Conservation (phyloP, 78 protist genomes). For the Acrasis kona region DNA sequence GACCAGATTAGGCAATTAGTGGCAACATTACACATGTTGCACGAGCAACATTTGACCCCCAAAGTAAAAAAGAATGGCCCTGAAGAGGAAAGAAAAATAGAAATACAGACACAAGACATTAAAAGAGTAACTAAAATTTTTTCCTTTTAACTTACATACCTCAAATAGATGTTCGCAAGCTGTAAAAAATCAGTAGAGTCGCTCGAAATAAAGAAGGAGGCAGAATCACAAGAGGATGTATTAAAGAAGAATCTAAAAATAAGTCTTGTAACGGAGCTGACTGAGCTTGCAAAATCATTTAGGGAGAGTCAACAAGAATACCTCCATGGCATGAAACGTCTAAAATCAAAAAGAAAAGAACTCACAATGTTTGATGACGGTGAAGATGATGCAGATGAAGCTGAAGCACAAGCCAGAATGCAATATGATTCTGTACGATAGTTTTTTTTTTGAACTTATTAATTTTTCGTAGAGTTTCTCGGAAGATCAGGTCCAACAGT, state of each 20-base stretch:
- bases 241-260: not conserved
- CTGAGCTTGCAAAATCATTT: not conserved
- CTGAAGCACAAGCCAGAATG: not conserved
- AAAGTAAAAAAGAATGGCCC: not conserved
- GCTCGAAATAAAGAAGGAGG: not conserved
- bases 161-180: not conserved
- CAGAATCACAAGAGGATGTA: not conserved
- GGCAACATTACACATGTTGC: not conserved
- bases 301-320: not conserved
- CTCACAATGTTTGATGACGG: not conserved
- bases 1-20: too few relatives aligned
- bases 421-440: not conserved
- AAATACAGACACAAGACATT: not conserved
- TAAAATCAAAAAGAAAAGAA: not conserved
- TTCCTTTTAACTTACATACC: too few relatives aligned
- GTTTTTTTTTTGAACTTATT: too few relatives aligned
- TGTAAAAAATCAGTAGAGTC: not conserved
- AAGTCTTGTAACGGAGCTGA: not conserved
- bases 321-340: not conserved
- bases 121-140: too few relatives aligned
- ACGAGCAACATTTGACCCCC: slow-evolving; percentile 5
- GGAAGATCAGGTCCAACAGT: not conserved
- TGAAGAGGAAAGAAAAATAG: not conserved
- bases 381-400: not conserved
- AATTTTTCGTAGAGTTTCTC: not conserved